Evolutionary conservation across 768 basidiomycete genomes (phyloP).

Genomic region (Tulasnella sp.): DNA sequence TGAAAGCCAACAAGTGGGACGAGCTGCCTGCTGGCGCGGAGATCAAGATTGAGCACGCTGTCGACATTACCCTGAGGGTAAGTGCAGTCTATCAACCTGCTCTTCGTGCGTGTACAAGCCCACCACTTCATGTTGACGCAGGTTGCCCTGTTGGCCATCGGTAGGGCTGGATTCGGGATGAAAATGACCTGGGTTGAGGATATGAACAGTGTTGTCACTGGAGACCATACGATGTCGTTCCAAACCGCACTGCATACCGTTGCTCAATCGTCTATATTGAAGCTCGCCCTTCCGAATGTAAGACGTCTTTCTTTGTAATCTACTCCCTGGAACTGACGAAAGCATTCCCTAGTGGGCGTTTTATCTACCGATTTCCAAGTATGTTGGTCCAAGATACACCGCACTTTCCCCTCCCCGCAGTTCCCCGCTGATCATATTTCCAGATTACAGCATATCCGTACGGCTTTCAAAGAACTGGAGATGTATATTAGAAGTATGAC

Average conservation of each 20-base stretch:
- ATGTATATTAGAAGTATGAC: conserved; percentile 12
- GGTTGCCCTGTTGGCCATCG: conserved; percentile 23
- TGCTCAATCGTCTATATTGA: conserved; percentile 12
- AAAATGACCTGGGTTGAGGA: conserved; percentile 21
- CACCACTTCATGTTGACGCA: not conserved
- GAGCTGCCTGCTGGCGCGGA: not conserved
- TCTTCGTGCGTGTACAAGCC: not conserved
- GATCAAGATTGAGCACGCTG: conserved; percentile 2
- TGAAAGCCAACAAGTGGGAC: not conserved
- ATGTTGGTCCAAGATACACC: not conserved
- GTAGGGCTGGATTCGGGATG: conserved; percentile 25
- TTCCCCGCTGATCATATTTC: not conserved
- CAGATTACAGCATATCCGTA: not conserved
- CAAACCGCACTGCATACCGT: conserved; percentile 19
- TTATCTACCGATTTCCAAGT: not conserved
- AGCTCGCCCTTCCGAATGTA: conserved; percentile 12
- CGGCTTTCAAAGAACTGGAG: conserved; percentile 14
- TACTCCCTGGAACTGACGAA: not conserved
- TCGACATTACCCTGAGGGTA: conserved; percentile 12
- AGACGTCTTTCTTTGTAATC: conserved; percentile 2
- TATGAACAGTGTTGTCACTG: conserved; percentile 1
- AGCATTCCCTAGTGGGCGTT: not conserved
- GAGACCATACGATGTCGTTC: conserved; percentile 4
- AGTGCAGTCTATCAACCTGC: not conserved
- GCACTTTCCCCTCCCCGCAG: not conserved